These are phyloP conservation scores for Blakeslea trispora DNA, from an alignment of 371 early-diverging fungal species.

Conservation along the genomic window DNA sequence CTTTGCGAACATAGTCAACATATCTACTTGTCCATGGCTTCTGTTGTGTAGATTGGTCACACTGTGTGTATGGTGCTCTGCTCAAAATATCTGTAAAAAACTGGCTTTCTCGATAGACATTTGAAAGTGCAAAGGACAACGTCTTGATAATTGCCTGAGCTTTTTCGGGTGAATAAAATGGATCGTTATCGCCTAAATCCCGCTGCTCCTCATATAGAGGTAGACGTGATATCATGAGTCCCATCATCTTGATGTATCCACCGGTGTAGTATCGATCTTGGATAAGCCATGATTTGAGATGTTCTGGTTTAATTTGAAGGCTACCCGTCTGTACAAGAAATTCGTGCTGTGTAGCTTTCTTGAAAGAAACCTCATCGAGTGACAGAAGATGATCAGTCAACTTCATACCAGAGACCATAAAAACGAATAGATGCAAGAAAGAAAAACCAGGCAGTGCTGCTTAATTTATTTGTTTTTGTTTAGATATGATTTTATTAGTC, in stretches of 20 bases:
- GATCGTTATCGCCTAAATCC: constrained; percentile 22
- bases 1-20: constrained; percentile 27
- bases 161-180: constrained; percentile 10
- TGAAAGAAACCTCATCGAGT: constrained; percentile 14
- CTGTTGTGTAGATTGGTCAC: constrained; percentile 2
- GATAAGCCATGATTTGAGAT: constrained; percentile 29
- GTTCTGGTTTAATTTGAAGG: constrained; percentile 20
- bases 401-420: constrained; percentile 10
- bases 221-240: constrained; percentile 25
- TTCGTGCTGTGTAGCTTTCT: constrained; percentile 30
- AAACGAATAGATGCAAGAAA: background rate
- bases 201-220: constrained; percentile 21
- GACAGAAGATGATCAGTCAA: constrained; percentile 27
- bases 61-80: constrained; percentile 8
- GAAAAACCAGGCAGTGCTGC: background rate
- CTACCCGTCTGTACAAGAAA: constrained; percentile 24
- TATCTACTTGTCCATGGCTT: constrained; percentile 24
- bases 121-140: constrained; percentile 27
- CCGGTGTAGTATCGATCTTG: constrained; percentile 30
- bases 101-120: constrained; percentile 28
- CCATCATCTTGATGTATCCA: constrained; percentile 34
- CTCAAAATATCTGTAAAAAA: constrained; percentile 28
- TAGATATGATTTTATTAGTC: background rate
- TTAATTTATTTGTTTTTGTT: background rate
- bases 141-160: constrained; percentile 16